These are phyloP conservation scores for Cicer judaicum DNA, from an alignment of 306 rosid genomes.

Conservation along the genomic window DNA sequence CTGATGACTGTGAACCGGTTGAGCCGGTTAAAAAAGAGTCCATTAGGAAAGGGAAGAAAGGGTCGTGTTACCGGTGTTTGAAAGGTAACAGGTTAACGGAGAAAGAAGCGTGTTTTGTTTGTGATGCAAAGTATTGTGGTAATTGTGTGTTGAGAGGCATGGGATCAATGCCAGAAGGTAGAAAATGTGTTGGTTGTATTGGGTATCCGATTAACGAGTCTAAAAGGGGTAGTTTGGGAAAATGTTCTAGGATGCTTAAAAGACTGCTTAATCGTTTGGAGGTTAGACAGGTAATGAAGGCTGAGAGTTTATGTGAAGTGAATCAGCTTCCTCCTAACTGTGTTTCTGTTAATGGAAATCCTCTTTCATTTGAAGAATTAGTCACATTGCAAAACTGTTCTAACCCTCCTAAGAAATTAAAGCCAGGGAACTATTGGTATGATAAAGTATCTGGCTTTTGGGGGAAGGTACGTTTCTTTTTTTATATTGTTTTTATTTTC, in stretches of 20 bases:
- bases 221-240: slow-evolving; percentile 82
- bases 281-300: slow-evolving; percentile 81
- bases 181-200: slow-evolving; percentile 93
- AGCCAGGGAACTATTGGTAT: slow-evolving; percentile 98
- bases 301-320: slow-evolving; percentile 85
- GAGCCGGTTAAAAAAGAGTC: slow-evolving; percentile 59
- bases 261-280: slow-evolving; percentile 88
- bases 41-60: slow-evolving; percentile 71
- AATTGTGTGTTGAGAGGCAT: slow-evolving; percentile 89
- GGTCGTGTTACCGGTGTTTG: slow-evolving; percentile 79
- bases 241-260: slow-evolving; percentile 83
- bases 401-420: slow-evolving; percentile 87
- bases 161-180: slow-evolving; percentile 99
- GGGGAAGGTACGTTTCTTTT: slow-evolving; percentile 79
- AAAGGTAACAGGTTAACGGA: slow-evolving; percentile 90
- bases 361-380: slow-evolving; percentile 82
- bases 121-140: slow-evolving; percentile 91
- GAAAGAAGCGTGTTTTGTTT: slow-evolving; percentile 90
- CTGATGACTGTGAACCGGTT: slow-evolving; percentile 58
- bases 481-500: neutral
- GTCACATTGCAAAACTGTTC: slow-evolving; percentile 66
- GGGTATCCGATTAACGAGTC: slow-evolving; percentile 78
- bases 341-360: slow-evolving; percentile 78
- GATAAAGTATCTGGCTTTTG: slow-evolving; percentile 99
- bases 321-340: slow-evolving; percentile 90